Conservation (phyloP, 805 yeast species). For the Cyberlindnera nakhonratchasimensis region DNA sequence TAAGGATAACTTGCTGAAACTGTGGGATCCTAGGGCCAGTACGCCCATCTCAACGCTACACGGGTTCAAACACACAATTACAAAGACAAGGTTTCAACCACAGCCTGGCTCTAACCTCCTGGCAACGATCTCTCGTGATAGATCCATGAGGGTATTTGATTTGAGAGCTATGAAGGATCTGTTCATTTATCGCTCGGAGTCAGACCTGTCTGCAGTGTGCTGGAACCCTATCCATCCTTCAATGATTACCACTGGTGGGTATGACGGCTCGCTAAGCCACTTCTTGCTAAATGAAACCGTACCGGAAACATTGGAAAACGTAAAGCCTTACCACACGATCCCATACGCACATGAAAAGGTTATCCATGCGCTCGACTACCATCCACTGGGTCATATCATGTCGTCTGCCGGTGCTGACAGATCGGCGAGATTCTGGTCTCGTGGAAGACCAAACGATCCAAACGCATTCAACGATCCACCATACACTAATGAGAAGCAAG, state of each 20-base stretch:
- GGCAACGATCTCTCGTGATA: constrained; percentile 87
- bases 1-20: constrained; percentile 85
- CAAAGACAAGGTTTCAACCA: constrained; percentile 81
- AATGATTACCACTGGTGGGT: constrained; percentile 78
- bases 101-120: constrained; percentile 61
- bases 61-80: constrained; percentile 93
- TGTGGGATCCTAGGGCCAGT: constrained; percentile 93
- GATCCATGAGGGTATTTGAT: constrained; percentile 85
- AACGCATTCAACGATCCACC: constrained; percentile 77
- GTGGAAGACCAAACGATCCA: constrained; percentile 89
- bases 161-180: constrained; percentile 79
- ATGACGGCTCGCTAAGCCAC: constrained; percentile 83
- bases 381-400: constrained; percentile 88
- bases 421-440: constrained; percentile 89
- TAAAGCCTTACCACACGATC: constrained; percentile 52
- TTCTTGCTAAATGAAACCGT: constrained; percentile 52
- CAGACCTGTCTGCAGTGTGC: constrained; percentile 78
- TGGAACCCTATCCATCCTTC: constrained; percentile 93
- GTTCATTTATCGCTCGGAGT: constrained; percentile 70
- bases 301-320: constrained; percentile 37
- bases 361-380: constrained; percentile 84
- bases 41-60: constrained; percentile 75
- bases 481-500: constrained; percentile 61
- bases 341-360: constrained; percentile 96
- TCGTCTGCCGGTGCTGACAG: constrained; percentile 94